These are phyloP conservation scores for Rhodamnia argentea DNA, from an alignment of 345 rosid species.

Conservation along the genomic window DNA sequence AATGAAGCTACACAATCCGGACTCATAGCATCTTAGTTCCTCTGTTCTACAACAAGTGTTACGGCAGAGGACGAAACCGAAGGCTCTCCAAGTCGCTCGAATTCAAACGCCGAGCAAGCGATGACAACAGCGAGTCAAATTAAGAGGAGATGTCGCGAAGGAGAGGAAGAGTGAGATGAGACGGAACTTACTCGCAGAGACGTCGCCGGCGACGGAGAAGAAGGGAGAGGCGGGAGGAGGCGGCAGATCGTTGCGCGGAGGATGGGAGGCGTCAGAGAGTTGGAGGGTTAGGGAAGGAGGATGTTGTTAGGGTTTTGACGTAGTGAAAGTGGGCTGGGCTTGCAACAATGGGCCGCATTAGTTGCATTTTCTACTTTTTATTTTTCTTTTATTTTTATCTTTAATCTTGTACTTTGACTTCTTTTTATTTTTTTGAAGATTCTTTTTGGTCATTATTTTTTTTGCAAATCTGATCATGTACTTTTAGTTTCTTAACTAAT, in stretches of 20 bases:
- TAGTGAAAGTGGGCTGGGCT: not conserved
- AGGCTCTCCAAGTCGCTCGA: not conserved
- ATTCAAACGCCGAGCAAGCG: not conserved
- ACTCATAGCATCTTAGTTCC: not conserved
- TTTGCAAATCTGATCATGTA: not conserved
- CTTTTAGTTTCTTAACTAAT: not conserved
- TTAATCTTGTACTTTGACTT: not conserved
- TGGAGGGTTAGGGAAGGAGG: not conserved
- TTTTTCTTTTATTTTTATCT: fast-evolving
- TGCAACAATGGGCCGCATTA: not conserved
- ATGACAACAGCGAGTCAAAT: not conserved
- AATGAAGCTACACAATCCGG: not conserved
- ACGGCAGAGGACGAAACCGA: not conserved
- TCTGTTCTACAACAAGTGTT: not conserved
- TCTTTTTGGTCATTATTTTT: too few relatives aligned
- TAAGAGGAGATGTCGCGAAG: not conserved
- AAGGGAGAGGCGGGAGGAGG: not conserved
- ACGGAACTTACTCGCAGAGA: not conserved
- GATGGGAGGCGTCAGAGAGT: not conserved
- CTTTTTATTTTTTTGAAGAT: not conserved
- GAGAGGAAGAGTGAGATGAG: not conserved
- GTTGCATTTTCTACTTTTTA: fast-evolving
- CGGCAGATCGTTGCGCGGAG: not conserved
- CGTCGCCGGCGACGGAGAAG: not conserved
- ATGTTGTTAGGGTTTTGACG: not conserved